Evolutionary conservation across 1,284 basidiomycete species (phyloP).

Genomic region (Abortiporus biennis): DNA sequence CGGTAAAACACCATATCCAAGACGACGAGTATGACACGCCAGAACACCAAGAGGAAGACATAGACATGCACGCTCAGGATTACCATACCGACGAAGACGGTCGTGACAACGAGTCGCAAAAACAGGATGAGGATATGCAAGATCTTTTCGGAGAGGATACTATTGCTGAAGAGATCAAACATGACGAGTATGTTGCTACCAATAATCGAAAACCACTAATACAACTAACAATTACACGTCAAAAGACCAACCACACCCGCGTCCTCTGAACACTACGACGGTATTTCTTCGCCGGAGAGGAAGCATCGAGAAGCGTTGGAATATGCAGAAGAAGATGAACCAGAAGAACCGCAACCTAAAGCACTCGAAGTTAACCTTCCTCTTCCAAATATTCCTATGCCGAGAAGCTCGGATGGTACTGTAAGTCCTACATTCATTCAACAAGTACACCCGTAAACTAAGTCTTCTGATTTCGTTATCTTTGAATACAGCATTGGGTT

Average conservation of each 20-base stretch:
- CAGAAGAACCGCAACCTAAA: constrained; percentile 45
- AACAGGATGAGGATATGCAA: constrained; percentile 58
- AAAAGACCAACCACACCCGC: constrained; percentile 23
- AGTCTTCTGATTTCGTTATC: not conserved
- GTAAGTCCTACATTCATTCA: constrained; percentile 36
- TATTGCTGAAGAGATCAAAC: constrained; percentile 46
- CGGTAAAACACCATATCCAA: no score
- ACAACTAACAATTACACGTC: not conserved
- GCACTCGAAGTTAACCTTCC: constrained; percentile 65
- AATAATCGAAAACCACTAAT: constrained; percentile 2
- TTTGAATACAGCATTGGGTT: constrained; percentile 61
- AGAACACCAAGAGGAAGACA: constrained; percentile 8
- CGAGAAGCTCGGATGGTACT: constrained; percentile 63
- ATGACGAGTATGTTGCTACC: constrained; percentile 19
- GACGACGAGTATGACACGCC: not conserved
- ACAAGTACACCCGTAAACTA: constrained; percentile 2
- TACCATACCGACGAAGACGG: constrained; percentile 8
- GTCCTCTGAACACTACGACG: constrained; percentile 53
- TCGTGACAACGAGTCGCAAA: constrained; percentile 5
- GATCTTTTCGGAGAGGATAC: constrained; percentile 77
- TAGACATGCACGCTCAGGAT: constrained; percentile 6
- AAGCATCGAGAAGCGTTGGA: constrained; percentile 66
- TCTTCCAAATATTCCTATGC: constrained; percentile 75
- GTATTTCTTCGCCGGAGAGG: constrained; percentile 63
- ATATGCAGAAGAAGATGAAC: constrained; percentile 75